Percentiles rank a stretch among this genome's conserved stretches.
Evolutionary conservation across 2,329 filamentous ascomycete species (phyloP).

Genomic region (Diaporthe velutina): DNA sequence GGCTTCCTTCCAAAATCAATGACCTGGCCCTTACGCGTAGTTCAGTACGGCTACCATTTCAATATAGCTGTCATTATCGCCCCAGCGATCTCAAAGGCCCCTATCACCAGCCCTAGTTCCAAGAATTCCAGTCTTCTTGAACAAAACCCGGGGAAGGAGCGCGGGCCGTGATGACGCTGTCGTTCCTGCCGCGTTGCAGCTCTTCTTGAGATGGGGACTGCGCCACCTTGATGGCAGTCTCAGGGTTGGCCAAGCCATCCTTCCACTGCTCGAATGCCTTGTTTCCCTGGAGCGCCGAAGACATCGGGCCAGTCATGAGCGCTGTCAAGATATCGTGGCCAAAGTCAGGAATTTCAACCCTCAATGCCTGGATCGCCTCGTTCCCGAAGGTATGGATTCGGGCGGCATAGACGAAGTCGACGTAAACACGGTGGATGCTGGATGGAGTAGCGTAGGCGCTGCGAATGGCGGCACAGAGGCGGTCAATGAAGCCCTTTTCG

Average conservation of each 20-base stretch:
- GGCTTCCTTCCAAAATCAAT: background rate
- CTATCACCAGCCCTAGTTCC: too few species aligned
- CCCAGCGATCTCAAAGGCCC: background rate
- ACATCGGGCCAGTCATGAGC: background rate
- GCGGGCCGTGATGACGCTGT: too few species aligned
- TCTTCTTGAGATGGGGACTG: background rate
- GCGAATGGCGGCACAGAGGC: background rate
- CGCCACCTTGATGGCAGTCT: background rate
- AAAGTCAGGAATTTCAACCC: background rate
- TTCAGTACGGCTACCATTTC: background rate
- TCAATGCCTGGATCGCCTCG: background rate
- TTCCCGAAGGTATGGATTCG: background rate
- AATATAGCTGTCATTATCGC: too few species aligned
- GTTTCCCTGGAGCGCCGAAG: background rate
- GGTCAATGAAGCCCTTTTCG: background rate
- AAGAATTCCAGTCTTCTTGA: too few species aligned
- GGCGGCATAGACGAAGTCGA: background rate
- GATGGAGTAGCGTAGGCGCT: background rate
- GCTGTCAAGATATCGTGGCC: background rate
- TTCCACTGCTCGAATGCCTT: background rate
- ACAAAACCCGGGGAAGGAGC: too few species aligned
- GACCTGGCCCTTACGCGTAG: background rate
- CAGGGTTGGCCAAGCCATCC: too few species aligned
- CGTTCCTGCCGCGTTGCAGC: too few species aligned
- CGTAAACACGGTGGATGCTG: background rate